Evolutionary conservation across 108 stramenopile species (phyloP).

Genomic region (Hondaea fermentalgiana): DNA sequence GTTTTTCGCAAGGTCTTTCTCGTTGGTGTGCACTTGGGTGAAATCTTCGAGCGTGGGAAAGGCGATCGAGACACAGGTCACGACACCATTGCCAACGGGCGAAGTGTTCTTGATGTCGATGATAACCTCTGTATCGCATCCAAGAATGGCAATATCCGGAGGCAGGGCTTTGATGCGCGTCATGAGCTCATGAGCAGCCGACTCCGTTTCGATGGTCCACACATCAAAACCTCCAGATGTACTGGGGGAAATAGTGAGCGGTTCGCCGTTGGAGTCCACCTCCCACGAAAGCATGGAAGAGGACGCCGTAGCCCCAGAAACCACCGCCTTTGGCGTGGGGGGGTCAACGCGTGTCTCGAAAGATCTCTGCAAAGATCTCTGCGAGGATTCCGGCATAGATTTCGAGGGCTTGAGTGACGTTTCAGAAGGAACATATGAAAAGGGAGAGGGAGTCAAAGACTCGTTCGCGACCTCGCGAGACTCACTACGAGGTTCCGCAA

Average conservation of each 20-base stretch:
- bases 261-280: background rate
- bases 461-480: too few relatives aligned
- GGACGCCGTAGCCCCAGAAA: too few relatives aligned
- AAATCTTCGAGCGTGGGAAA: constrained; percentile 80
- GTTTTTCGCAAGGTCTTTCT: constrained; percentile 70
- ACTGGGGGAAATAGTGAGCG: background rate
- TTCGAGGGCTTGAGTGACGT: too few relatives aligned
- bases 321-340: too few relatives aligned
- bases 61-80: constrained; percentile 85
- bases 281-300: too few relatives aligned
- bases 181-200: background rate
- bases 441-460: too few relatives aligned
- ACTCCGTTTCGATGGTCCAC: background rate
- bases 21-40: constrained; percentile 68
- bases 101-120: constrained; percentile 72
- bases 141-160: constrained; percentile 24
- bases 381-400: too few relatives aligned
- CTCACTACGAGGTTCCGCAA: too few relatives aligned
- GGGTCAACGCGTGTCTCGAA: too few relatives aligned
- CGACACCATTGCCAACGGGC: constrained; percentile 88
- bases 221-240: background rate
- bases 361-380: too few relatives aligned
- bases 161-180: background rate
- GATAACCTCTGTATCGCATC: constrained; percentile 94
- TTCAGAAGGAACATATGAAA: too few relatives aligned